These are phyloP conservation scores for Durotheca rogersii DNA, from an alignment of 495 filamentous ascomycete genomes.

Conservation along the genomic window DNA sequence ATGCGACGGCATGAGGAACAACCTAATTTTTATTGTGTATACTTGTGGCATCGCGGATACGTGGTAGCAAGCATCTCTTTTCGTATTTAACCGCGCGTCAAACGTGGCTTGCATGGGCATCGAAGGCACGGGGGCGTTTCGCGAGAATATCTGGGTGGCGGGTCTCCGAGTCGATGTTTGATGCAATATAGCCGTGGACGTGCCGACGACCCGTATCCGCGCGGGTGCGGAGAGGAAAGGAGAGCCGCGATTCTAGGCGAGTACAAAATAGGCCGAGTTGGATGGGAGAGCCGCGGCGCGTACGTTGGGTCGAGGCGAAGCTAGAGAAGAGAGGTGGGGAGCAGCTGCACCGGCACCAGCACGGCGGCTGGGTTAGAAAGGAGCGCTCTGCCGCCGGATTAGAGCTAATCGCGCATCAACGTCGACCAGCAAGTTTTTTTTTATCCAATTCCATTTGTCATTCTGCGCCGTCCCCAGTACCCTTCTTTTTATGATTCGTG, in stretches of 20 bases:
- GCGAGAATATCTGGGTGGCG: conserved; percentile 9
- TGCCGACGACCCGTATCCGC: conserved; percentile 3
- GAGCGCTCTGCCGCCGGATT: conserved; percentile 6
- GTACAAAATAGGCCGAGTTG: no score
- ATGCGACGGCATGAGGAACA: conserved; percentile 27
- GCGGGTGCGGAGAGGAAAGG: conserved; percentile 2
- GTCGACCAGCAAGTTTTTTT: conserved; percentile 6
- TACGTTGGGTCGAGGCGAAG: conserved; percentile 6
- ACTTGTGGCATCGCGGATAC: conserved; percentile 30
- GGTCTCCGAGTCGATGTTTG: conserved; percentile 13
- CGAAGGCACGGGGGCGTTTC: conserved; percentile 16
- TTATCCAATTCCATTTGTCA: conserved; percentile 16
- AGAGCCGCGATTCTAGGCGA: background rate
- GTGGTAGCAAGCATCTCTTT: conserved; percentile 4
- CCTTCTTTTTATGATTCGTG: background rate
- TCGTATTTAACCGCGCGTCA: background rate
- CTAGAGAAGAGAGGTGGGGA: no score
- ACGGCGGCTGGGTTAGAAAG: conserved; percentile 10
- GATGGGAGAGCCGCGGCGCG: conserved; percentile 20
- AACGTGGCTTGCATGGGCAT: conserved; percentile 3
- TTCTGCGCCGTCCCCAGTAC: background rate
- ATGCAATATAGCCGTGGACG: conserved; percentile 13
- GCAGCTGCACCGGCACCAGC: no score
- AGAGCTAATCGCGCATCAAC: conserved; percentile 7
- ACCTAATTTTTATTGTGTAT: conserved; percentile 41